Base-by-base conservation (phyloP, 352 stramenopile genomes). In the Globisporangium iwayamae region DNA sequence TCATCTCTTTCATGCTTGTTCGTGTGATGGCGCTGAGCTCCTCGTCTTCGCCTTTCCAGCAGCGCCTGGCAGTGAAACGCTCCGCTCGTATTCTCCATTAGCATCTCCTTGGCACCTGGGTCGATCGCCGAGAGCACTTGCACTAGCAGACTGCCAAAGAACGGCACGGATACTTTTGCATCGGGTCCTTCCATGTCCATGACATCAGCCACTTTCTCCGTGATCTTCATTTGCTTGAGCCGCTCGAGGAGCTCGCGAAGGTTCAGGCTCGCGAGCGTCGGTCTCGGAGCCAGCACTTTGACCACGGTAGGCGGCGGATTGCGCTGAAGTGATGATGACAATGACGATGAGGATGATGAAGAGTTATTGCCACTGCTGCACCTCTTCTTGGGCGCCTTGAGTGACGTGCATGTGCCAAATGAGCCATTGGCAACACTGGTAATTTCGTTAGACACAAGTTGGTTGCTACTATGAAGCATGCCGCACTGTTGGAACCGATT, bases 21-120 rank as follows among this genome's bases (percentile, higher is more conserved):
- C 25, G 43, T 1, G 22, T 62, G 50, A 51, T 69, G 62, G 11
- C 53, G 55, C n/a, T 56, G 57, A 32, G n/a, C 4, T 55, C 22
- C 5, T 25, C 13, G 14, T 3, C 63, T 70, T 10, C 73, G 69
- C 18, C 74, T 67, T 39, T 83, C 74, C 4, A 87, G 62, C n/a
- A 89, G 66, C 4, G 80, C 74, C 9, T 80, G 56, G 25, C 81
- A 88, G 32, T 88, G 76, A 50, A 87, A 88, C 0, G 13, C 54
- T 20, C 76, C 78, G 39, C 63, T 71, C 2, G 73, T 79, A 39
- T 81, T 84, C 14, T 78, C 72, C 5, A 72, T 28, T 9, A 89
- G 51, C 4, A 71, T n/a, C 10, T 82, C 69, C 20, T 75, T 82
- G 4, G 71, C 65, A 1, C 48, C 41, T 20, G 80, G 72, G 43